phyloP scores from a whole-genome alignment of 805 yeast species.

The Saccharomycopsis fodiens region DNA sequence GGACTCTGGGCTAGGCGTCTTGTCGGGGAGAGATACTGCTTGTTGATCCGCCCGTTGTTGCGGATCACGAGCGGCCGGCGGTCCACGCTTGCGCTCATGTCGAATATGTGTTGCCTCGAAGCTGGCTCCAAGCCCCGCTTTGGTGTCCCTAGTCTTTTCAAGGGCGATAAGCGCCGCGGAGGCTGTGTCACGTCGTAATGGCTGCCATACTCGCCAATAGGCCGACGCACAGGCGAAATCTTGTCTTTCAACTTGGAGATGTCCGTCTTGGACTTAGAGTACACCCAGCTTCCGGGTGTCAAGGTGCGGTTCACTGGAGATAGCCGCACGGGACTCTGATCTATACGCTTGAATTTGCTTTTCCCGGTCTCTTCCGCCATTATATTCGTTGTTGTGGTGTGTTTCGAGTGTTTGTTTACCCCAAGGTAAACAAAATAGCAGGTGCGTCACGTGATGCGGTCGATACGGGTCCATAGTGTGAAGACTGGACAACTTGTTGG shows the following conservation, averaged over 20 bases:
- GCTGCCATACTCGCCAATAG: slow-evolving; percentile 21
- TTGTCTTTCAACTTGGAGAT: slow-evolving; percentile 20
- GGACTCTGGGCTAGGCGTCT: slow-evolving; percentile 1
- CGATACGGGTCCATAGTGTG: too few species aligned
- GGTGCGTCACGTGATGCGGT: neutral
- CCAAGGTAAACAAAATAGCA: neutral
- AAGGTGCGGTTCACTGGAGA: neutral
- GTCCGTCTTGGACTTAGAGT: slow-evolving; percentile 24
- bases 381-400: neutral
- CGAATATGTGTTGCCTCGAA: neutral
- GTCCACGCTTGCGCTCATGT: slow-evolving; percentile 6
- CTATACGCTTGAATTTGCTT: neutral
- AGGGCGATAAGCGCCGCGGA: slow-evolving; percentile 7
- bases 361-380: neutral
- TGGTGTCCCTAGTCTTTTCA: slow-evolving; percentile 8
- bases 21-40: neutral
- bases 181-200: slow-evolving; percentile 29
- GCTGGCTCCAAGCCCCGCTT: neutral
- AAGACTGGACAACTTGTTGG: too few species aligned
- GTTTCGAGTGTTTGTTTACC: neutral
- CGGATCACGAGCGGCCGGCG: neutral
- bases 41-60: neutral
- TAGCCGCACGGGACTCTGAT: neutral
- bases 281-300: neutral
- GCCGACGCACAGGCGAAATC: slow-evolving; percentile 26